phyloP scores from a whole-genome alignment of 2,329 filamentous ascomycete species.

The Parastagonospora avenae region DNA sequence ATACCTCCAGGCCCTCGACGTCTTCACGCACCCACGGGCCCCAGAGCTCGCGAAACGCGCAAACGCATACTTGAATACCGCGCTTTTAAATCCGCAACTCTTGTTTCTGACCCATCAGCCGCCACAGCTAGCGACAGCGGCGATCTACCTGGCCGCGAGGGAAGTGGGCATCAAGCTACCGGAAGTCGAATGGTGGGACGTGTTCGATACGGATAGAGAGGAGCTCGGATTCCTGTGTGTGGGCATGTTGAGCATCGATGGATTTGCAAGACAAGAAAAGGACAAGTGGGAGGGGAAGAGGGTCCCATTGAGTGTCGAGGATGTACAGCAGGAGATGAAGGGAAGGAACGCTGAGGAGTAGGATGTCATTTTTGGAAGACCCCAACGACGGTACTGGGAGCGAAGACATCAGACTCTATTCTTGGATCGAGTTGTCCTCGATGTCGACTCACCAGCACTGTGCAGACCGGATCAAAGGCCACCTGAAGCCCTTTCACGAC shows the following conservation, averaged over 20 bases:
- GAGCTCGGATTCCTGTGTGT: conserved; percentile 93
- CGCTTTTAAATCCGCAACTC: conserved; percentile 83
- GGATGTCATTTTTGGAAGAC: not conserved
- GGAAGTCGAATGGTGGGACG: conserved; percentile 92
- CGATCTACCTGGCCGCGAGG: conserved; percentile 85
- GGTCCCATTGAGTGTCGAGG: conserved; percentile 64
- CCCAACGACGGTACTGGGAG: no score
- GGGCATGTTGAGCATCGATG: conserved; percentile 77
- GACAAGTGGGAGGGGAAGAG: conserved; percentile 57
- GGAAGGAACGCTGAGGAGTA: conserved; percentile 44
- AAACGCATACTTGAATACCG: conserved; percentile 82
- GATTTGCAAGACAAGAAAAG: conserved; percentile 67
- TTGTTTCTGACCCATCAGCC: conserved; percentile 94
- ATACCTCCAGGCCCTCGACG: conserved; percentile 88
- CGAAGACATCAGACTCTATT: no score
- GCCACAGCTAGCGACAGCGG: conserved; percentile 79
- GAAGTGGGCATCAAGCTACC: conserved; percentile 80
- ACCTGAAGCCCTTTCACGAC: no score
- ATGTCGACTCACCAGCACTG: not conserved
- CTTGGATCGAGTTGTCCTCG: no score
- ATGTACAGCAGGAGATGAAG: conserved; percentile 65
- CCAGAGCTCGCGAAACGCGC: conserved; percentile 66
- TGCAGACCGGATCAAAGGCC: not conserved
- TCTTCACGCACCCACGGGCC: conserved; percentile 54
- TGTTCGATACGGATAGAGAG: conserved; percentile 94